phyloP scores from a whole-genome alignment of 2,329 filamentous ascomycete genomes.

The Colletotrichum eremochloae region DNA sequence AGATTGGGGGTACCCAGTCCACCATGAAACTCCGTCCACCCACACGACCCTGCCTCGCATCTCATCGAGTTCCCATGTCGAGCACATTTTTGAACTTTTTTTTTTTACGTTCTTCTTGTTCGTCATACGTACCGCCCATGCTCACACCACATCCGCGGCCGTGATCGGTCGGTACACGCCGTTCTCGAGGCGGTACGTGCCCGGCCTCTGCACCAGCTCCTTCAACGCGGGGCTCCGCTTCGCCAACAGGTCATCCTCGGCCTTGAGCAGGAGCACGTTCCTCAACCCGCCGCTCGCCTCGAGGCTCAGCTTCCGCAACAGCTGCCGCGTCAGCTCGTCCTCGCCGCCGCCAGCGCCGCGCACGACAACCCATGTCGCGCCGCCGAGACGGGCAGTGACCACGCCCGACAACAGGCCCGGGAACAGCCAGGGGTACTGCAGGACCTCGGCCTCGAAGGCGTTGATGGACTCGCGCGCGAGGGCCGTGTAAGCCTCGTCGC shows the following conservation, averaged over 20 bases:
- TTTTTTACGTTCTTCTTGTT: neutral
- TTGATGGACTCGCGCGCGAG: constrained; percentile 81
- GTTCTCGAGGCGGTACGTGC: constrained; percentile 44
- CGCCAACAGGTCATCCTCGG: constrained; percentile 42
- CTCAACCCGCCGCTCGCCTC: constrained; percentile 49
- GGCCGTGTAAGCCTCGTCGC: constrained; percentile 72
- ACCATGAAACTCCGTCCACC: neutral
- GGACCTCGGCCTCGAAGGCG: constrained; percentile 90
- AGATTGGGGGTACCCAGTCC: neutral
- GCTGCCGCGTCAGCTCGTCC: constrained; percentile 31
- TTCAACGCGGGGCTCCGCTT: constrained; percentile 45
- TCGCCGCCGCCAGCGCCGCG: constrained; percentile 25
- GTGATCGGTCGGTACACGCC: constrained; percentile 44
- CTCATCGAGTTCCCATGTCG: neutral
- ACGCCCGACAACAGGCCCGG: constrained; percentile 82
- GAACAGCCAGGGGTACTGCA: constrained; percentile 95
- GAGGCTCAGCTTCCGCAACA: constrained; percentile 43
- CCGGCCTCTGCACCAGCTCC: constrained; percentile 37
- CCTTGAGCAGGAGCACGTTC: constrained; percentile 45
- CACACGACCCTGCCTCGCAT: neutral
- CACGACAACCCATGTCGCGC: constrained; percentile 56
- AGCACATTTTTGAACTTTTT: neutral
- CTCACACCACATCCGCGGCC: constrained; percentile 39
- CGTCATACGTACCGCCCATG: too few relatives aligned
- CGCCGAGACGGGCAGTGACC: constrained; percentile 80